Base-by-base conservation (phyloP, 1,284 basidiomycete species). In the Trichosporon asahii region DNA sequence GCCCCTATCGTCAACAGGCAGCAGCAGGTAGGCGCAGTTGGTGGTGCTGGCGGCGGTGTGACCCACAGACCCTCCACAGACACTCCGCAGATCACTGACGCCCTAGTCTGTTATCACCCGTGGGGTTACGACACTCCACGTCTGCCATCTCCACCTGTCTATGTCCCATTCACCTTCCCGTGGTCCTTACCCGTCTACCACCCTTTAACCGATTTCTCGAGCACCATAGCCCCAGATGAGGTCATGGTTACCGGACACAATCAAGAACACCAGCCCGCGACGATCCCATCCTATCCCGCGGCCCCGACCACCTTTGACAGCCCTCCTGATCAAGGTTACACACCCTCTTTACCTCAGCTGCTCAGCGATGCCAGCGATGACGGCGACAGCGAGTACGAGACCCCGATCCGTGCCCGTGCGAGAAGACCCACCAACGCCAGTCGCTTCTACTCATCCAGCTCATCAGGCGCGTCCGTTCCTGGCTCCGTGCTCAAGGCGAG, bases 31-130 rank as follows among this genome's bases (percentile, higher is more conserved):
- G 29, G 57, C 14, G 15, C 18, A 27, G 18, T 29, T 18, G 57
- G 57, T 6, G 29, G 57, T 31, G 57, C 18, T 1, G 18, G 7
- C 57, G 18, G 27, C 57, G 40, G 40, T 37, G 21, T 53, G 23
- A 53, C 49, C 21, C 49, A 23, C 49, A 53, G 49, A 53, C 49
- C n/a, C 21, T 25, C 49, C 49, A 53, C 29, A 61, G 57, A 61
- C 57, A 61, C 29, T 5, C 18, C 57, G 57, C 57, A 18, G 57
- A 61, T 61, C 57, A 61, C 49, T 53, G 57, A 61, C 57, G 57
- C 57, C 57, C 57, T 12, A 61, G 57, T 21, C 9, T 61, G 18
- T 18, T 61, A 61, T 18, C 33, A 61, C 57, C 57, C 57, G 4
- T 61, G 57, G 57, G 7, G 15, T 15, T 61, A 31, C 27, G 57